Percentiles rank a stretch among this genome's conserved stretches.
Conservation (phyloP, 2,329 filamentous ascomycete genomes). For the Lasiodiplodia hormozganensis region DNA sequence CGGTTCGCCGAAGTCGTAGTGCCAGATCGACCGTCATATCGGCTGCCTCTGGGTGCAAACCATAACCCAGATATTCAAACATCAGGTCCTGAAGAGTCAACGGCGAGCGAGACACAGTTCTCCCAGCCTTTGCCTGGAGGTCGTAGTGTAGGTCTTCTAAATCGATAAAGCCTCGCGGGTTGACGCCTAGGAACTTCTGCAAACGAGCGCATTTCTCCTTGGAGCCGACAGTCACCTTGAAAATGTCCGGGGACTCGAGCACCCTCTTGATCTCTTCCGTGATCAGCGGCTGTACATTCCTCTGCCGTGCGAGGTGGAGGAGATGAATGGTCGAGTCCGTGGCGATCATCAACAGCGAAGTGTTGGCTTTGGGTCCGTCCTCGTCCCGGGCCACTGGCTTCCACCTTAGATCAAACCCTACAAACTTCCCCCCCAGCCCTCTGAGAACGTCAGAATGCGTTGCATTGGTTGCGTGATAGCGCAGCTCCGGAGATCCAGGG, state of each 20-base stretch:
- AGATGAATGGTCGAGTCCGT: slow-evolving; percentile 77
- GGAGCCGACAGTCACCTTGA: slow-evolving; percentile 80
- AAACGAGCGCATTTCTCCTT: slow-evolving; percentile 71
- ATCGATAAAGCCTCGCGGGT: slow-evolving; percentile 75
- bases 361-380: slow-evolving; percentile 67
- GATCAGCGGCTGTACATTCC: slow-evolving; percentile 55
- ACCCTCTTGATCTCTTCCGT: slow-evolving; percentile 73
- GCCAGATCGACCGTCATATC: not conserved
- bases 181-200: slow-evolving; percentile 69
- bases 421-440: slow-evolving; percentile 45
- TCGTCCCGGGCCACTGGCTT: slow-evolving; percentile 55
- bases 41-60: not conserved
- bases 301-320: slow-evolving; percentile 70
- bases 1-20: not conserved
- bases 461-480: not conserved
- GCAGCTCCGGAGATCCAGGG: not conserved
- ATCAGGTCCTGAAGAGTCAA: not conserved
- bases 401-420: slow-evolving; percentile 95
- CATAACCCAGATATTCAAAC: not conserved
- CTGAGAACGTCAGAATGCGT: not conserved
- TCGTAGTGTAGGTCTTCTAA: slow-evolving; percentile 48
- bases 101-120: not conserved
- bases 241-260: slow-evolving; percentile 72
- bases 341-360: slow-evolving; percentile 84
- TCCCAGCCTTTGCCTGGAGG: not conserved